Evolutionary conservation across 768 basidiomycete species (phyloP), one percentile per base, ranked within the genome.

Genomic region (Pisolithus tinctorius): DNA sequence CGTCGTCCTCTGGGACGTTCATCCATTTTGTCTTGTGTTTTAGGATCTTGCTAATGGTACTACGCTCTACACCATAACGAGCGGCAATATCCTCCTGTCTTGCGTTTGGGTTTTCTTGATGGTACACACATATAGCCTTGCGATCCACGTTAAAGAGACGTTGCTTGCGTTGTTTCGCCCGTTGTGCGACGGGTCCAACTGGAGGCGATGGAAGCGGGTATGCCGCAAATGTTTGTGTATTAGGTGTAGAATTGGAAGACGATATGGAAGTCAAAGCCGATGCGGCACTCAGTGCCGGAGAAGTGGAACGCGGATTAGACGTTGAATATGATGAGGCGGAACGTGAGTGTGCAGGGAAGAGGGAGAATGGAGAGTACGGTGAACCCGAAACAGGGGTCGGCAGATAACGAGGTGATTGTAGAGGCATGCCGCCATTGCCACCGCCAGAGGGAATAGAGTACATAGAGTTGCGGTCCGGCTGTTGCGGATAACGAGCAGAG

Each of bases 11-110:
- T 13, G 77, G 74, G 38, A 86, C 75, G 57, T 77, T 82, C 62
- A 93, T 71, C 91, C 90, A 94, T 56, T 82, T 80, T n/a, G 76
- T 74, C 68, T 87, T 90, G 61, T 86, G 72, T 67, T 93, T 93
- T 57, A 93, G 75, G 55, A 92, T 93, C 71, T 94, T 93, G 69
- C 86, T 88, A 66, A 94, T 85, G n/a, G 92, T 94, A 70, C 89
- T 93, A 48, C 92, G 82, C 62, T 94, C 92, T 53, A 93, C 86
- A 46, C 80, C 79, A 63, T 85, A 93, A 30, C 71, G 69, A 10
- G 72, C 71, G 4, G 86, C 92, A 58, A 94, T 90, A 62, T 91
- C 88, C 61, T 93, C 89, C 66, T 94, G 92, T 52, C 86, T 80
- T 17, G 80, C 74, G 48, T 79, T 78, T 0, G 85, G 86, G 60